Evolutionary conservation across 225 moss, liverwort and hornwort species (phyloP), one percentile per base, ranked within the genome.

Genomic region (Takakia lepidozioides): DNA sequence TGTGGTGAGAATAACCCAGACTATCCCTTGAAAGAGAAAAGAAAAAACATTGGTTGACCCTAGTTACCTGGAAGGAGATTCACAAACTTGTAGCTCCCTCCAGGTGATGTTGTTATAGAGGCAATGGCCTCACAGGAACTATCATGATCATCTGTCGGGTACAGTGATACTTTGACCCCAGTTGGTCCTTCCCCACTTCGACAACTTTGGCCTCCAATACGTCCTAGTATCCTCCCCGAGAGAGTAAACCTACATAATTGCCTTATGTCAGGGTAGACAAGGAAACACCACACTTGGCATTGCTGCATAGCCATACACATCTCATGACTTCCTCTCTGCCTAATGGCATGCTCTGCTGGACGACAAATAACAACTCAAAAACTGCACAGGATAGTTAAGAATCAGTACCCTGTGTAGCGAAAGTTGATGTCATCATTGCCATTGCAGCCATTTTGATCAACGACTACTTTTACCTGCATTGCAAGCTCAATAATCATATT

Each of bases 361-460:
- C n/a, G n/a, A n/a, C n/a, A n/a, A n/a, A n/a, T n/a, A n/a, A n/a
- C n/a, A n/a, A n/a, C n/a, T n/a, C n/a, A n/a, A n/a, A n/a, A n/a
- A n/a, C n/a, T n/a, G n/a, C n/a, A n/a, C n/a, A n/a, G n/a, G n/a
- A n/a, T n/a, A n/a, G n/a, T n/a, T n/a, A n/a, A n/a, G n/a, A n/a
- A n/a, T n/a, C n/a, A n/a, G n/a, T n/a, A 85, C 83, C 90, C 90
- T 28, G 90, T 91, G 59, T 73, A 91, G 28, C 81, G 74, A 43
- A 91, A 91, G 65, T 91, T 86, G 49, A 91, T 86, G 51, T 91
- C 86, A 49, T 86, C 90, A 64, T 91, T 91, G 36, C 64, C 59
- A 47, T 91, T 83, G 78, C 90, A 91, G 11, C 90, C 86, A 62
- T 76, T 78, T 23, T 74, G 76, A 39, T 83, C 83, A 25, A 86